phyloP scores from a whole-genome alignment of 345 rosid species.

The Sonneratia alba region DNA sequence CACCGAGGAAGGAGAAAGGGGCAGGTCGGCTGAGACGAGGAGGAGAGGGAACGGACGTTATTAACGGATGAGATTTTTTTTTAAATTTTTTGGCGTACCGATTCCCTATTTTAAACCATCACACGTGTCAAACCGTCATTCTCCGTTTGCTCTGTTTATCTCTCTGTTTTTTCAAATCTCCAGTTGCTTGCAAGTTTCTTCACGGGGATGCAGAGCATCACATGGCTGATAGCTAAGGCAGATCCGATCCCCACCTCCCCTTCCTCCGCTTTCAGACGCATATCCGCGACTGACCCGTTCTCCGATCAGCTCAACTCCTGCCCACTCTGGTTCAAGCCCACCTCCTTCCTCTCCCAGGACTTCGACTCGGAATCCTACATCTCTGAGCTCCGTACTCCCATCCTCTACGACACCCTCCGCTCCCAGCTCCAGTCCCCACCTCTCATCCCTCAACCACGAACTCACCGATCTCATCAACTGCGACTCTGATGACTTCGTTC shows the following conservation, averaged over 20 bases:
- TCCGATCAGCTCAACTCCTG: constrained; percentile 79
- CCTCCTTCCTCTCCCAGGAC: constrained; percentile 62
- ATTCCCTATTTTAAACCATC: no score
- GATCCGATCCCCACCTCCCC: constrained; percentile 37
- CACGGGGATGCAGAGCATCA: neutral
- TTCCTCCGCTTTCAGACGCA: constrained; percentile 33
- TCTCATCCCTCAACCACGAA: constrained; percentile 86
- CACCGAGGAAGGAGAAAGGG: no score
- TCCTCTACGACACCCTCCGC: constrained; percentile 88
- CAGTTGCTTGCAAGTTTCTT: neutral
- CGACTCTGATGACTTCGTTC: constrained; percentile 92
- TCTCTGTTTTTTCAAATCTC: no score
- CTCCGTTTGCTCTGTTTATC: no score
- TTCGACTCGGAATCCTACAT: constrained; percentile 90
- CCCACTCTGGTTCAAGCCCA: constrained; percentile 92
- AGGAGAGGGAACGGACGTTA: no score
- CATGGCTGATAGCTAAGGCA: constrained; percentile 13
- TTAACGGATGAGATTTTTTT: no score
- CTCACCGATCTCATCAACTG: constrained; percentile 95
- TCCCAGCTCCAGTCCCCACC: constrained; percentile 76
- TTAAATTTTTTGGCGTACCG: no score
- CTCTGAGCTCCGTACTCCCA: constrained; percentile 88
- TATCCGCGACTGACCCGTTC: constrained; percentile 81
- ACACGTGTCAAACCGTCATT: no score
- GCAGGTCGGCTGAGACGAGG: no score